Evolutionary conservation across 805 yeast species (phyloP).

Genomic region (Hanseniaspora jakobsenii): DNA sequence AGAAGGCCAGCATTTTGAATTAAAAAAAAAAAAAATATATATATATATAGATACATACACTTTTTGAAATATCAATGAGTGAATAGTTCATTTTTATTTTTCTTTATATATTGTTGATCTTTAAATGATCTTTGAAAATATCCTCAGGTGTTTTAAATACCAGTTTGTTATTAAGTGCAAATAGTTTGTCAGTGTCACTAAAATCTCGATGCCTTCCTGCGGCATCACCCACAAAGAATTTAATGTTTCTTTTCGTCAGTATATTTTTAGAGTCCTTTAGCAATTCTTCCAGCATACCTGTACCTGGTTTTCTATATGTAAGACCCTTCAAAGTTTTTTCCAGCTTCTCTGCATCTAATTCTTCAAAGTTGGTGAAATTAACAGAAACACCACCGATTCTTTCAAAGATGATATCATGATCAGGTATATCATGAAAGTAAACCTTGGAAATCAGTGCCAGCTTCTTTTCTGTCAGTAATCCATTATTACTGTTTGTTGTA

Average conservation of each 20-base stretch:
- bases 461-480: too few species aligned
- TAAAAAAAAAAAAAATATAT: conserved; percentile 24
- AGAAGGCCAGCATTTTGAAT: conserved; percentile 78
- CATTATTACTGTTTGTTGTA: too few species aligned
- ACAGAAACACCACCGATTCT: background rate
- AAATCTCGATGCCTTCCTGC: conserved; percentile 75
- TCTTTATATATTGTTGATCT: too few species aligned
- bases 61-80: too few species aligned
- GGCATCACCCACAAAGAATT: conserved; percentile 80
- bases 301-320: conserved; percentile 54
- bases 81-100: too few species aligned
- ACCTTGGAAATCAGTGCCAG: too few species aligned
- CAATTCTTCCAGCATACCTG: conserved; percentile 64
- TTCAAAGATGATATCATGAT: background rate
- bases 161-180: conserved; percentile 50
- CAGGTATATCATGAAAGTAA: conserved; percentile 17
- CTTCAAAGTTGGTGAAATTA: background rate
- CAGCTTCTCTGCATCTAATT: conserved; percentile 2
- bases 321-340: background rate
- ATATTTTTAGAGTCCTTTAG: conserved; percentile 28
- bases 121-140: conserved; percentile 31
- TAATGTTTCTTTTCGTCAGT: conserved; percentile 15
- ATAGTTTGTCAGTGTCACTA: conserved; percentile 62
- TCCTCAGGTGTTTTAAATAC: conserved; percentile 64
- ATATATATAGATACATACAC: too few species aligned